Conservation (phyloP, 306 rosid genomes). For the Lablab purpureus region DNA sequence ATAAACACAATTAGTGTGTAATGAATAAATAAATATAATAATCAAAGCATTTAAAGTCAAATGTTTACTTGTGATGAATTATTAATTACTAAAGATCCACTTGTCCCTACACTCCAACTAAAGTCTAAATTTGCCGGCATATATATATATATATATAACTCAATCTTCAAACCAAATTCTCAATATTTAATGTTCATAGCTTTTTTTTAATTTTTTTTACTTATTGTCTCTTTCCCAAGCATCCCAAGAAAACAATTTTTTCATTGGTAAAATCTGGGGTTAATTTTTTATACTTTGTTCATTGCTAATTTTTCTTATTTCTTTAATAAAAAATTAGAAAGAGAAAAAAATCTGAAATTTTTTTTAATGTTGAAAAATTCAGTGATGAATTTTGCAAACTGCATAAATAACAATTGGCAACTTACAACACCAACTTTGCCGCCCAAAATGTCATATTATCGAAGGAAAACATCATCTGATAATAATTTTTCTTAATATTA, state of each 20-base stretch:
- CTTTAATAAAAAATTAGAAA: not conserved
- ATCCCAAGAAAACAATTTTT: not conserved
- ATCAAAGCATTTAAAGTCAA: not conserved
- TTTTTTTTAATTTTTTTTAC: not conserved
- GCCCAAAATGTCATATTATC: slow-evolving; percentile 18
- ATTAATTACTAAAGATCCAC: not conserved
- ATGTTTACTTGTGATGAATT: not conserved
- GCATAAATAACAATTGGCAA: not conserved
- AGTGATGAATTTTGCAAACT: not conserved
- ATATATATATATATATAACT: no score
- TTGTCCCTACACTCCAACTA: not conserved
- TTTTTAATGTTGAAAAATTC: slow-evolving; percentile 28
- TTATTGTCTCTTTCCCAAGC: not conserved
- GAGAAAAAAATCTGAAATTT: no score
- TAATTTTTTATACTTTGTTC: no score
- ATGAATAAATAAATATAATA: not conserved
- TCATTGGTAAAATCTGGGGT: not conserved
- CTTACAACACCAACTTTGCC: slow-evolving; percentile 18
- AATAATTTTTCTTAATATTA: not conserved
- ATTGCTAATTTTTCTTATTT: no score
- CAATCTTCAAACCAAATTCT: not conserved
- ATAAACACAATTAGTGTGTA: not conserved
- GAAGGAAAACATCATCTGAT: not conserved
- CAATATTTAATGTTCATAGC: not conserved
- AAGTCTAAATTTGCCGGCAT: slow-evolving; percentile 30